phyloP scores from a whole-genome alignment of 495 filamentous ascomycete species.

The Thermochaetoides thermophila region DNA sequence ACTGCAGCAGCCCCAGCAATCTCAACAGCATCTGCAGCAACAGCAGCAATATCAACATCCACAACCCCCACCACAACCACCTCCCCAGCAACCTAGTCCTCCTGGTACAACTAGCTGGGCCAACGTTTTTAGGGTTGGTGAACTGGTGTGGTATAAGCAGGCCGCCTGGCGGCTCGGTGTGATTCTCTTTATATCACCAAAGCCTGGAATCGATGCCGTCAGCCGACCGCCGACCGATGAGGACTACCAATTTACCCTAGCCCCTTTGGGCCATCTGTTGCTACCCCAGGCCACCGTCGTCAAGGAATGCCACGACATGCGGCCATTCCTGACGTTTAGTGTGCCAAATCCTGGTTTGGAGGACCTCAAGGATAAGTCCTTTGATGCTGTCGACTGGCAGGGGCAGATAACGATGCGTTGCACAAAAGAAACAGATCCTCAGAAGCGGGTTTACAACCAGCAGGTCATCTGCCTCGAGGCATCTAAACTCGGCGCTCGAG shows the following conservation, averaged over 20 bases:
- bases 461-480: slow-evolving; percentile 26
- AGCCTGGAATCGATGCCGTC: too few relatives aligned
- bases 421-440: slow-evolving; percentile 6
- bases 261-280: slow-evolving; percentile 14
- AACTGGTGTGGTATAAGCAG: slow-evolving; percentile 29
- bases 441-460: slow-evolving; percentile 6
- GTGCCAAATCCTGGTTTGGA: slow-evolving; percentile 18
- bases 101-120: slow-evolving; percentile 12
- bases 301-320: slow-evolving; percentile 23
- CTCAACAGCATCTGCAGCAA: slow-evolving; percentile 4
- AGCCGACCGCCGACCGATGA: slow-evolving; percentile 5
- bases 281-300: slow-evolving; percentile 10
- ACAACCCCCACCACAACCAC: slow-evolving; percentile 2
- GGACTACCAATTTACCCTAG: slow-evolving; percentile 11
- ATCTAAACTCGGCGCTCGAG: slow-evolving; percentile 28
- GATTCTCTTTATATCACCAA: slow-evolving; percentile 13
- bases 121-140: slow-evolving; percentile 27
- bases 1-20: slow-evolving; percentile 3
- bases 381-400: slow-evolving; percentile 18
- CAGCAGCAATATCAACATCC: slow-evolving; percentile 1
- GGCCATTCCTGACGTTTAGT: slow-evolving; percentile 33
- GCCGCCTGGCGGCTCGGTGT: slow-evolving; percentile 26
- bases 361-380: slow-evolving; percentile 12
- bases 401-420: slow-evolving; percentile 6
- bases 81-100: slow-evolving; percentile 2